Evolutionary conservation across 768 basidiomycete genomes (phyloP), one percentile per base, ranked within the genome.

Genomic region (Termitomyces sp.): DNA sequence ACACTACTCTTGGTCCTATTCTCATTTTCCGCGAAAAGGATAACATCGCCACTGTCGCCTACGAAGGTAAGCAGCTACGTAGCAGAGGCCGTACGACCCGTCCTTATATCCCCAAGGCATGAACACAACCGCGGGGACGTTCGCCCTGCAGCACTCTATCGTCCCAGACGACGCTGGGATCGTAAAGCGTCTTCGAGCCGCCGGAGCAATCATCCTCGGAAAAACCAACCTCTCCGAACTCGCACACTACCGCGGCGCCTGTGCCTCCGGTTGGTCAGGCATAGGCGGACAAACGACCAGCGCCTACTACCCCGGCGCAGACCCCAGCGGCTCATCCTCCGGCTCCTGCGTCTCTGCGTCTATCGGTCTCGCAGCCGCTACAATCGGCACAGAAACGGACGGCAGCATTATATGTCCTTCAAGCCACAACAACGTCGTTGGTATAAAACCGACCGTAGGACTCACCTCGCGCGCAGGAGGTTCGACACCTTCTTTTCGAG

Each of bases 391-490:
- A 5, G 81, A 83, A 55, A 82, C 81, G 0, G 75, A 79, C 56
- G 80, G 83, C 5, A 81, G 81, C 55, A 82, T 84, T 29, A 77
- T 73, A 6, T 80, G 75, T 56, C 85, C 82, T 26, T 66, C 78
- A 0, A 73, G 72, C 60, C 68, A 75, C 18, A 84, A 84, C 52
- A 84, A 84, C 57, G 51, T 84, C 5, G 84, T 74, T 2, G 84
- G 83, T 0, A 80, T 86, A 42, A 84, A 84, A 60, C 81, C 85
- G 0, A 85, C 80, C 1, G 75, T 85, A 13, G 84, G 84, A 0
- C 66, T 84, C 27, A 83, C 81, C 0, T 84, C 83, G 5, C 74
- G 82, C 10, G 78, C 80, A 12, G 85, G 84, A 67, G 84, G 84
- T 81, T 53, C 34, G 68, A 24, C 26, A 12, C 9, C 5, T 10